These are phyloP conservation scores for Chaetomiaceae sp. DNA, from an alignment of 2,329 filamentous ascomycete genomes.

Conservation along the genomic window DNA sequence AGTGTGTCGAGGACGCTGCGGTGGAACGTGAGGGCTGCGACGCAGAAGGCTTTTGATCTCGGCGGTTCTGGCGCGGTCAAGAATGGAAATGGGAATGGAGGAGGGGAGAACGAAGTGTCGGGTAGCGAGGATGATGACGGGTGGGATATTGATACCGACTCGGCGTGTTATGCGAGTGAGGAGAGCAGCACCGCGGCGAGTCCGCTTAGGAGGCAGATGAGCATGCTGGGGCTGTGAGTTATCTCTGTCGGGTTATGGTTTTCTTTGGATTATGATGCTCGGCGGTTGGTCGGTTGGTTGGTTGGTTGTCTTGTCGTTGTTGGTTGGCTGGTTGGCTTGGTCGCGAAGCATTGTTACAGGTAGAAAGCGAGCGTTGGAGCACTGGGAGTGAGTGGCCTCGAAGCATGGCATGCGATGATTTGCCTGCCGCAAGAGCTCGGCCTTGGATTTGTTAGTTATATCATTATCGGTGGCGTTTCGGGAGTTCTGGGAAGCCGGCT, in stretches of 20 bases:
- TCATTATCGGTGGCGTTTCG: no score
- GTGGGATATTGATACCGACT: slow-evolving; percentile 95
- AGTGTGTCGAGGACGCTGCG: slow-evolving; percentile 86
- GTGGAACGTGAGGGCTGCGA: slow-evolving; percentile 91
- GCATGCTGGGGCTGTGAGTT: slow-evolving; percentile 50
- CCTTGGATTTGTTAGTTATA: no score
- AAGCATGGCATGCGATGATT: neutral
- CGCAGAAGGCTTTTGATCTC: slow-evolving; percentile 81
- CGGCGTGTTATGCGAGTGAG: slow-evolving; percentile 65
- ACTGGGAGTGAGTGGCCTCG: neutral
- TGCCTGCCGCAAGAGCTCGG: neutral
- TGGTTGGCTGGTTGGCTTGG: neutral
- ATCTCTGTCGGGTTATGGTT: neutral
- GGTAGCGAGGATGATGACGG: slow-evolving; percentile 53
- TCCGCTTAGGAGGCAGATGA: slow-evolving; percentile 69
- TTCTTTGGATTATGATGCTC: neutral
- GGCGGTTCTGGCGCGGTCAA: slow-evolving; percentile 28
- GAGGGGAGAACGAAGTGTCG: neutral
- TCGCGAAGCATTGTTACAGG: neutral
- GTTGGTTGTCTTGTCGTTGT: neutral
- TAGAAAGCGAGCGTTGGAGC: neutral
- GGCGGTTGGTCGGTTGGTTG: no score
- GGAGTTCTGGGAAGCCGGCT: no score
- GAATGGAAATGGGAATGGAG: no score
- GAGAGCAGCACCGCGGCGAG: slow-evolving; percentile 65